Conservation (phyloP, 1,284 basidiomycete species). For the Marasmius oreades region DNA sequence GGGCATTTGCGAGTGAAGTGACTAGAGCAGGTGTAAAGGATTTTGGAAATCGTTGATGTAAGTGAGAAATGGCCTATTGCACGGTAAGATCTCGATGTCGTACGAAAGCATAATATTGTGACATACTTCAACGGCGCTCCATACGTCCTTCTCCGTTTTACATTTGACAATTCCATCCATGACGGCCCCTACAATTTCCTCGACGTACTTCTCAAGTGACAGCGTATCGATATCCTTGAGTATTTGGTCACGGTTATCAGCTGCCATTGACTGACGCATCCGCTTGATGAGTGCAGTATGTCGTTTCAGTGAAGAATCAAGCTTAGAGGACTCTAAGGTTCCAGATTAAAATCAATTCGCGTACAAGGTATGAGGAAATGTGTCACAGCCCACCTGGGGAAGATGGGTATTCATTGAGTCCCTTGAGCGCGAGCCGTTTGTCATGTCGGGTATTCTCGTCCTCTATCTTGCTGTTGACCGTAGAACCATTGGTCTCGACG, state of each 20-base stretch:
- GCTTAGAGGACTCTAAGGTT: slow-evolving; percentile 52
- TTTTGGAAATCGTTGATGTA: slow-evolving; percentile 86
- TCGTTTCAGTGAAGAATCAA: slow-evolving; percentile 91
- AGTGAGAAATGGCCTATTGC: slow-evolving; percentile 76
- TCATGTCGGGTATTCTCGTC: slow-evolving; percentile 58
- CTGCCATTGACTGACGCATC: slow-evolving; percentile 75
- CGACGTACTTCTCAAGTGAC: slow-evolving; percentile 93
- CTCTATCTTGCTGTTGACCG: slow-evolving; percentile 38
- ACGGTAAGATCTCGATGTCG: slow-evolving; percentile 4
- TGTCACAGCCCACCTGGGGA: slow-evolving; percentile 39
- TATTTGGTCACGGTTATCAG: slow-evolving; percentile 80
- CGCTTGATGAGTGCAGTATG: slow-evolving; percentile 93
- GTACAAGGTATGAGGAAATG: slow-evolving; percentile 1
- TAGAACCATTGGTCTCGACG: slow-evolving; percentile 32
- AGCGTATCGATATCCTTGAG: slow-evolving; percentile 89
- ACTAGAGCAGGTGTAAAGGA: slow-evolving; percentile 77
- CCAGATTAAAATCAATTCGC: slow-evolving; percentile 3
- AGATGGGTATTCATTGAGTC: slow-evolving; percentile 44
- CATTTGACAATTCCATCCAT: slow-evolving; percentile 85
- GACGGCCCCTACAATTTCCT: slow-evolving; percentile 87
- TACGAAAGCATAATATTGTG: slow-evolving; percentile 1
- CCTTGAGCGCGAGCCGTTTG: slow-evolving; percentile 55
- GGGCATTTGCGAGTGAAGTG: slow-evolving; percentile 57
- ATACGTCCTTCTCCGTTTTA: slow-evolving; percentile 86
- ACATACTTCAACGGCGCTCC: slow-evolving; percentile 87